A percentile compares a stretch with the other conserved stretches of the same genome.
Conservation (phyloP, 1,139 yeast species). For the Spencermartinsiella ligniputridi region DNA sequence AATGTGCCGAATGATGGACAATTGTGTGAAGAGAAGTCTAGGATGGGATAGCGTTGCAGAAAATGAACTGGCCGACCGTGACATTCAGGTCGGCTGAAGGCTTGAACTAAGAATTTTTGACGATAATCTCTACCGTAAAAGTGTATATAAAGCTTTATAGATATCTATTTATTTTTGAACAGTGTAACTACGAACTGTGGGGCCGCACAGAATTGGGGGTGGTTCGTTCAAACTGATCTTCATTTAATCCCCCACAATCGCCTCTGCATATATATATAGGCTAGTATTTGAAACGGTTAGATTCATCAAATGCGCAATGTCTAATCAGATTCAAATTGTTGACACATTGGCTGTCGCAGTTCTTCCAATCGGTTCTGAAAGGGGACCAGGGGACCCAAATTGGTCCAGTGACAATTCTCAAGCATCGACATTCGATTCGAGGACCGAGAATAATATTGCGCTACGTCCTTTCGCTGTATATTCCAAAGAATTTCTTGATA, state of each 20-base stretch:
- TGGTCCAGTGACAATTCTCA: not conserved
- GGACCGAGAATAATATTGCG: slow-evolving; percentile 3
- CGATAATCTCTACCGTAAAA: no score
- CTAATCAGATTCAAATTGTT: slow-evolving; percentile 2
- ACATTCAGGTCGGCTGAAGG: slow-evolving; percentile 17
- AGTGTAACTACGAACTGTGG: no score
- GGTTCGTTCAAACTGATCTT: no score
- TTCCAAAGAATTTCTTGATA: slow-evolving; percentile 10
- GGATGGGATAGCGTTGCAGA: slow-evolving; percentile 20
- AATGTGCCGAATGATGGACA: slow-evolving; percentile 19
- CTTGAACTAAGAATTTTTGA: no score
- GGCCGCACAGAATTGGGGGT: no score
- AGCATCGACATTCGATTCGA: not conserved
- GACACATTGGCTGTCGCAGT: not conserved
- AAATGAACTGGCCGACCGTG: slow-evolving; percentile 12
- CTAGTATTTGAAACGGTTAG: no score
- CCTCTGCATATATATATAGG: no score
- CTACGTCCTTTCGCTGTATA: slow-evolving; percentile 16
- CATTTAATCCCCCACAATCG: no score
- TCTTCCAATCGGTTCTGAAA: not conserved
- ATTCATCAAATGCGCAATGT: no score
- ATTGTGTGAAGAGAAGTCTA: slow-evolving; percentile 24
- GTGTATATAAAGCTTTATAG: no score
- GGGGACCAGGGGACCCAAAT: not conserved
- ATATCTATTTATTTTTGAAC: no score